phyloP scores from a whole-genome alignment of 2,329 filamentous ascomycete genomes.

The Trichophyton verrucosum region DNA sequence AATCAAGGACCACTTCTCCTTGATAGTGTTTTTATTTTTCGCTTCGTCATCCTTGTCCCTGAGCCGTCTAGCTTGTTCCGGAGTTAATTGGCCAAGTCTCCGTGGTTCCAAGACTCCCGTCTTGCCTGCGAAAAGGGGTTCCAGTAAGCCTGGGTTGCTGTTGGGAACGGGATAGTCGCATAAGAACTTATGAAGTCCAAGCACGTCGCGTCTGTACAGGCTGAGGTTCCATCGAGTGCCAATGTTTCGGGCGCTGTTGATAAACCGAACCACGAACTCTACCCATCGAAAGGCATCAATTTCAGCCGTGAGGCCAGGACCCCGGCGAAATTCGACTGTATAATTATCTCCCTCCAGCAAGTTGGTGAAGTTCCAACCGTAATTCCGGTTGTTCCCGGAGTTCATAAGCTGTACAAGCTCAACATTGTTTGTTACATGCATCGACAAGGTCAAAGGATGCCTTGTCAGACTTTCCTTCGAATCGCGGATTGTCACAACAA shows the following conservation, averaged over 20 bases:
- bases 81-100: not conserved
- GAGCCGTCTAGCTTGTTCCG: not conserved
- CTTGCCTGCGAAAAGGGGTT: not conserved
- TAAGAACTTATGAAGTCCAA: not conserved
- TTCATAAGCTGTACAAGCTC: constrained; percentile 2
- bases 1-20: not conserved
- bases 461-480: not conserved
- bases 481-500: not conserved
- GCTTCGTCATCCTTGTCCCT: not conserved
- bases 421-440: not conserved
- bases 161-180: not conserved
- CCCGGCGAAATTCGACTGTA: not conserved
- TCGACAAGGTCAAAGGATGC: not conserved
- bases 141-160: not conserved
- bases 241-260: not conserved
- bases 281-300: not conserved
- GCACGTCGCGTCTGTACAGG: not conserved
- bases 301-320: not conserved
- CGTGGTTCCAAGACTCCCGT: not conserved
- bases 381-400: not conserved
- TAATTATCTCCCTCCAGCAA: not conserved
- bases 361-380: not conserved
- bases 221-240: not conserved
- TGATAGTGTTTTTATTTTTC: not conserved
- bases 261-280: not conserved